phyloP scores from a whole-genome alignment of 2,329 filamentous ascomycete species.

The Pseudopyrenochaeta lycopersici region DNA sequence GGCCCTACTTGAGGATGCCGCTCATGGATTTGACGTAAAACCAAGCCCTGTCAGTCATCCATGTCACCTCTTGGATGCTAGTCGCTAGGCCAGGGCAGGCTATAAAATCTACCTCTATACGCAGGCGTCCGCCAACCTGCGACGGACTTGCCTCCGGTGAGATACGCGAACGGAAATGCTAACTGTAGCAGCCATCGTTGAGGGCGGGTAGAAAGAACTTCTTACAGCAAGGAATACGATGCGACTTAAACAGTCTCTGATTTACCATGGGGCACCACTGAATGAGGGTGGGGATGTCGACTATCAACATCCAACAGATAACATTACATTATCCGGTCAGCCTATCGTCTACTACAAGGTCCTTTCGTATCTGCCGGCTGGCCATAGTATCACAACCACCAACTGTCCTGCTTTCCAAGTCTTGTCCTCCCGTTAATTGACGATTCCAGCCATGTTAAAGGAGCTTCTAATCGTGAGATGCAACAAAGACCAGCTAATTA shows the following conservation, averaged over 20 bases:
- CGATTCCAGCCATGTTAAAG: too few relatives aligned
- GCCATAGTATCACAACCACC: slow-evolving; percentile 2
- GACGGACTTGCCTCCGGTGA: neutral
- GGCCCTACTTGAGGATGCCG: neutral
- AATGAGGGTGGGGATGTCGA: neutral
- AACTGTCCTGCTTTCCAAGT: neutral
- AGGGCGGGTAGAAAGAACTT: neutral
- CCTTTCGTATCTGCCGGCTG: slow-evolving; percentile 9
- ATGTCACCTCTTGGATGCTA: slow-evolving; percentile 1
- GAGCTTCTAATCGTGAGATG: too few relatives aligned
- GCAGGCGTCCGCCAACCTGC: neutral
- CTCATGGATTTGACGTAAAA: too few relatives aligned
- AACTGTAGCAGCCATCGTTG: neutral
- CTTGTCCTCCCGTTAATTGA: neutral
- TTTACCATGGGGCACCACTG: neutral
- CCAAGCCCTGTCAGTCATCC: neutral
- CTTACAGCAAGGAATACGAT: neutral
- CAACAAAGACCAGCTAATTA: neutral
- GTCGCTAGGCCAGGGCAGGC: neutral
- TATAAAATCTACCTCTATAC: slow-evolving; percentile 1
- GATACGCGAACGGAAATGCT: slow-evolving; percentile 10
- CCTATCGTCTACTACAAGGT: slow-evolving; percentile 5
- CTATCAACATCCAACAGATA: neutral
- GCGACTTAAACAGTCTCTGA: neutral
- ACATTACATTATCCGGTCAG: slow-evolving; percentile 24